Conservation (phyloP, 2,329 filamentous ascomycete genomes). For the Fusarium illudens region DNA sequence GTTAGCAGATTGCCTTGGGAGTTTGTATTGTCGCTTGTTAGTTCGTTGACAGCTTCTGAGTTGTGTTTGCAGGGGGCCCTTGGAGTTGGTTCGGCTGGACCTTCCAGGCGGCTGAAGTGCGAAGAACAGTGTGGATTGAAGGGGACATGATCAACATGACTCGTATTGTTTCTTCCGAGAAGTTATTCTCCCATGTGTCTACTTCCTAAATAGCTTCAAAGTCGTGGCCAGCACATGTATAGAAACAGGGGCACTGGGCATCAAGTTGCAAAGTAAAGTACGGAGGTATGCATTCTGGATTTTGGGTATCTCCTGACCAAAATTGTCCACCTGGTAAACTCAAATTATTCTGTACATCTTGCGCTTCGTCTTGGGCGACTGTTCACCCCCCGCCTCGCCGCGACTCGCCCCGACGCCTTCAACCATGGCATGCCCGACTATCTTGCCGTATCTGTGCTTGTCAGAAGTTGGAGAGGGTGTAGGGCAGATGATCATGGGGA, state of each 20-base stretch:
- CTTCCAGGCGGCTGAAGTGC: constrained; percentile 7
- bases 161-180: neutral
- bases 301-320: neutral
- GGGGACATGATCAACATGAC: neutral
- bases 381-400: neutral
- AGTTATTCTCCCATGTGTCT: neutral
- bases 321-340: too few species aligned
- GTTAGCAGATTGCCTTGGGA: neutral
- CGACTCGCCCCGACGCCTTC: neutral
- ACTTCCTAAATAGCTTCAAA: neutral
- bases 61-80: neutral
- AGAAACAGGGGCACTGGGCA: too few species aligned
- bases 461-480: neutral
- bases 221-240: neutral
- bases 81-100: constrained; percentile 23
- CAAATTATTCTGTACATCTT: neutral
- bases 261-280: too few species aligned
- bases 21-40: neutral
- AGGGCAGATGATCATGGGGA: neutral
- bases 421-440: neutral
- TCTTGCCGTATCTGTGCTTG: neutral
- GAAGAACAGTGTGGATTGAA: too few species aligned
- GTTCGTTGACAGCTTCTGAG: neutral
- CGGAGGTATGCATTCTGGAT: neutral
- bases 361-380: neutral